A percentile compares a stretch with the other conserved stretches of the same genome.
Conservation (phyloP, 805 yeast species). For the Metschnikowia henanensis region DNA sequence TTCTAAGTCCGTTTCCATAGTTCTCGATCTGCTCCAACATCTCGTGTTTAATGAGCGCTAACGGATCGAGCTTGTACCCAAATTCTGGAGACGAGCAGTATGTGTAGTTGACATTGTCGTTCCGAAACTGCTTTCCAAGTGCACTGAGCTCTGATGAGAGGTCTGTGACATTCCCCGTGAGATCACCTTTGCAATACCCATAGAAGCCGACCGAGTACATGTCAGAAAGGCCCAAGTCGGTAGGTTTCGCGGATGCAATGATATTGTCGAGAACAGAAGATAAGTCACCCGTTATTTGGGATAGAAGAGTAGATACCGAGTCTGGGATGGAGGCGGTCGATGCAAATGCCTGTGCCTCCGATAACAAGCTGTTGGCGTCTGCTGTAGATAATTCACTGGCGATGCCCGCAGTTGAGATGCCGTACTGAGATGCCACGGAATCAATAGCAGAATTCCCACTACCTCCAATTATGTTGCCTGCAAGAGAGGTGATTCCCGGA, state of each 20-base stretch:
- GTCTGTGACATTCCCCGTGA: constrained; percentile 7
- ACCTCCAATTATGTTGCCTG: constrained; percentile 1
- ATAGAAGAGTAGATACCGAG: constrained; percentile 17
- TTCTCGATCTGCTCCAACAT: constrained; percentile 28
- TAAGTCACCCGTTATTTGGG: constrained; percentile 12
- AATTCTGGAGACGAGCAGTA: constrained; percentile 56
- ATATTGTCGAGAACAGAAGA: constrained; percentile 23
- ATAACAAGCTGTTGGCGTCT: constrained; percentile 8
- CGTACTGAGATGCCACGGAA: constrained; percentile 7
- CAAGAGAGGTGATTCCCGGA: constrained; percentile 7
- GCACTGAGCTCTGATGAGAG: constrained; percentile 11
- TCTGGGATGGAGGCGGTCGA: constrained; percentile 17
- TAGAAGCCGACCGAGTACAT: constrained; percentile 40
- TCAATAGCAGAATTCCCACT: constrained; percentile 7
- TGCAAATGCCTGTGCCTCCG: constrained; percentile 14
- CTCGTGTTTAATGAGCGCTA: constrained; percentile 34
- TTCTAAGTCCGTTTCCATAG: constrained; percentile 25
- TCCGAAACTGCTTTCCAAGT: constrained; percentile 24
- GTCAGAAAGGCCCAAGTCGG: constrained; percentile 41
- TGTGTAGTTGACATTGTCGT: constrained; percentile 35
- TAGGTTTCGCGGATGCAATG: constrained; percentile 21
- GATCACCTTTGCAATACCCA: constrained; percentile 44
- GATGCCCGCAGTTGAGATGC: constrained; percentile 11
- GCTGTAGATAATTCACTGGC: constrained; percentile 8
- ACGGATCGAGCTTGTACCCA: constrained; percentile 59